These are phyloP conservation scores for Phaeosphaeriaceae sp. DNA, from an alignment of 2,329 filamentous ascomycete species.

Conservation along the genomic window DNA sequence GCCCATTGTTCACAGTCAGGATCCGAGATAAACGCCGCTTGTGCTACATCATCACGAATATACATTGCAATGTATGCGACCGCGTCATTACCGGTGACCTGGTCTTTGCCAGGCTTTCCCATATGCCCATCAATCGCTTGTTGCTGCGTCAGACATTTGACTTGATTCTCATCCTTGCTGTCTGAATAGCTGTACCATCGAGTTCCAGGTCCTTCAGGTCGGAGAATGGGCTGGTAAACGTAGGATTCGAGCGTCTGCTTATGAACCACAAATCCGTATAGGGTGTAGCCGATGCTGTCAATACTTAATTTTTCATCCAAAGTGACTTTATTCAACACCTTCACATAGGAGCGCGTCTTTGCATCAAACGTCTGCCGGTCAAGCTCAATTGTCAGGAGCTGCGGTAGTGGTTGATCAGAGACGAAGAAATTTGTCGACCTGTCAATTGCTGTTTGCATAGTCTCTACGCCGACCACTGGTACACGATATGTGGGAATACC, in stretches of 20 bases:
- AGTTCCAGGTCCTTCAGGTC: slow-evolving; percentile 61
- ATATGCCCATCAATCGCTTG: slow-evolving; percentile 61
- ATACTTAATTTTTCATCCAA: slow-evolving; percentile 62
- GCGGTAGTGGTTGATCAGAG: slow-evolving; percentile 47
- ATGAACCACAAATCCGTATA: slow-evolving; percentile 67
- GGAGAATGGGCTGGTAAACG: slow-evolving; percentile 65
- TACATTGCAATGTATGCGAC: slow-evolving; percentile 64
- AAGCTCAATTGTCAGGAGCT: slow-evolving; percentile 62
- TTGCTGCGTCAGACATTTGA: slow-evolving; percentile 63
- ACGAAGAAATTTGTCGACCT: slow-evolving; percentile 33
- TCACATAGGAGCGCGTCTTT: slow-evolving; percentile 61
- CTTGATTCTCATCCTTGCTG: slow-evolving; percentile 59
- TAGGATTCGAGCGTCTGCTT: slow-evolving; percentile 64
- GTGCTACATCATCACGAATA: slow-evolving; percentile 57
- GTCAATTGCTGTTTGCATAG: slow-evolving; percentile 52
- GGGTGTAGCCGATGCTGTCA: slow-evolving; percentile 57
- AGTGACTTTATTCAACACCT: slow-evolving; percentile 62
- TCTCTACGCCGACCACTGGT: slow-evolving; percentile 43
- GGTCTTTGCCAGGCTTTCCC: slow-evolving; percentile 50
- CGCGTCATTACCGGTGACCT: slow-evolving; percentile 52
- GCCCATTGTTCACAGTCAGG: slow-evolving; percentile 56
- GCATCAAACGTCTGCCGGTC: slow-evolving; percentile 64
- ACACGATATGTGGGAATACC: slow-evolving; percentile 47
- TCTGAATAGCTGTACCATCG: slow-evolving; percentile 67
- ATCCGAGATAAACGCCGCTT: slow-evolving; percentile 47